Conservation (phyloP, 139 green algal genomes). For the Chlamydomonas eustigma region DNA sequence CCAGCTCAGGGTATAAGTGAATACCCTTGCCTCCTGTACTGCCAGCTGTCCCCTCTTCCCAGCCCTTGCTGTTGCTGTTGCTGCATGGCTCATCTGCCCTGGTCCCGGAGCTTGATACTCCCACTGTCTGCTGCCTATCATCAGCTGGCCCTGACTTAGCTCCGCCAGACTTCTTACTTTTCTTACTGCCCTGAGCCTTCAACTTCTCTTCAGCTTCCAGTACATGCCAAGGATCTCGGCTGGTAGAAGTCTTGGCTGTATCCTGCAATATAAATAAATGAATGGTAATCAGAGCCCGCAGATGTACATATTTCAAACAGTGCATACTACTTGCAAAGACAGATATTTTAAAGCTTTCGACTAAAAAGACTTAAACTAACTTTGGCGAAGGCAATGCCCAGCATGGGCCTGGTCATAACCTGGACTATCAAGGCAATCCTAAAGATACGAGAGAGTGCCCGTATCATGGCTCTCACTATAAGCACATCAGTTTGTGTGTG, state of each 20-base stretch:
- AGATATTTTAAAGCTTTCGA: too few relatives aligned
- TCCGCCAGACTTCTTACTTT: constrained; percentile 6
- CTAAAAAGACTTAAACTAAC: too few relatives aligned
- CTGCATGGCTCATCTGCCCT: background rate
- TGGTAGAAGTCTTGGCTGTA: background rate
- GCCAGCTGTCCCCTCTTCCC: background rate
- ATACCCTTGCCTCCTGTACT: background rate
- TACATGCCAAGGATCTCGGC: background rate
- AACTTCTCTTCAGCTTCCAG: background rate
- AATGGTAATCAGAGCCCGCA: background rate
- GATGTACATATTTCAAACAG: background rate
- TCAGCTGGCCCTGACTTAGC: background rate
- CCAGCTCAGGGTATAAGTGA: constrained; percentile 53
- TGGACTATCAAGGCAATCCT: background rate
- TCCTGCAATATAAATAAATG: background rate
- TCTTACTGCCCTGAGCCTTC: background rate
- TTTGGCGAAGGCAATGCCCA: background rate
- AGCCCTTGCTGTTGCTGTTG: background rate
- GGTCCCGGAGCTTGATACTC: background rate
- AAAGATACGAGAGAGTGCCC: background rate
- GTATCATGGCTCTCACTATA: constrained; percentile 1
- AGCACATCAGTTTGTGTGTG: too few relatives aligned
- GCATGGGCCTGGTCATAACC: background rate
- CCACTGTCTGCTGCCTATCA: background rate
- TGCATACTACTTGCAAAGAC: background rate